Conservation (phyloP, 2,329 filamentous ascomycete species). For the Hypoxylon sp. region DNA sequence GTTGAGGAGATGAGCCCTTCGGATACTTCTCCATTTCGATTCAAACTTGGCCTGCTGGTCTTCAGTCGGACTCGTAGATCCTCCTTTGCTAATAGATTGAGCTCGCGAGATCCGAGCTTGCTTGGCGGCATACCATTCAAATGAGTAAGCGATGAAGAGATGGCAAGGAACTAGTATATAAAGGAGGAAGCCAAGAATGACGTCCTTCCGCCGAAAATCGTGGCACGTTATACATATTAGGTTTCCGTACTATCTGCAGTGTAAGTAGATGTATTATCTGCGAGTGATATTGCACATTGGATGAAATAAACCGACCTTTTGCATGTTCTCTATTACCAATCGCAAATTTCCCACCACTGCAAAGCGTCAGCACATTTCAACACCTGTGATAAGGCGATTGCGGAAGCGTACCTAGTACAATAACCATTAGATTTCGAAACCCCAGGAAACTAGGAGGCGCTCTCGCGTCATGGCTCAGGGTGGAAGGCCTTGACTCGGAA, state of each 20-base stretch:
- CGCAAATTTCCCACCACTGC: conserved; percentile 91
- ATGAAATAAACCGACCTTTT: conserved; percentile 72
- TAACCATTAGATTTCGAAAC: conserved; percentile 95
- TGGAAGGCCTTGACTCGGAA: conserved; percentile 77
- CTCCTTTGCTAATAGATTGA: conserved; percentile 60
- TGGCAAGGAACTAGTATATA: conserved; percentile 92
- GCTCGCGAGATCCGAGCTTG: conserved; percentile 78
- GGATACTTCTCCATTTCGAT: conserved; percentile 82
- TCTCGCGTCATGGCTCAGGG: conserved; percentile 84
- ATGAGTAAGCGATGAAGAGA: conserved; percentile 88
- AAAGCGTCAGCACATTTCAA: conserved; percentile 24
- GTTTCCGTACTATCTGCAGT: conserved; percentile 81
- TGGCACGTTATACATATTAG: conserved; percentile 92
- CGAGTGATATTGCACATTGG: conserved; percentile 23
- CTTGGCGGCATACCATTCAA: conserved; percentile 85
- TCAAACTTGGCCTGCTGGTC: conserved; percentile 76
- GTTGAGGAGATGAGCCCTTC: conserved; percentile 85
- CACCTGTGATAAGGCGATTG: neutral
- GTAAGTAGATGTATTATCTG: conserved; percentile 35
- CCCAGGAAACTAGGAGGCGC: conserved; percentile 86
- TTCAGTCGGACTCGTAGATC: conserved; percentile 66
- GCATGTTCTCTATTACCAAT: conserved; percentile 95
- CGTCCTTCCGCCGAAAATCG: conserved; percentile 83
- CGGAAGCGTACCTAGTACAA: conserved; percentile 78
- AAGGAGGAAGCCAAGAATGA: conserved; percentile 79